Base-by-base conservation (phyloP, 1,284 basidiomycete species). In the Phellinidium pouzarii region DNA sequence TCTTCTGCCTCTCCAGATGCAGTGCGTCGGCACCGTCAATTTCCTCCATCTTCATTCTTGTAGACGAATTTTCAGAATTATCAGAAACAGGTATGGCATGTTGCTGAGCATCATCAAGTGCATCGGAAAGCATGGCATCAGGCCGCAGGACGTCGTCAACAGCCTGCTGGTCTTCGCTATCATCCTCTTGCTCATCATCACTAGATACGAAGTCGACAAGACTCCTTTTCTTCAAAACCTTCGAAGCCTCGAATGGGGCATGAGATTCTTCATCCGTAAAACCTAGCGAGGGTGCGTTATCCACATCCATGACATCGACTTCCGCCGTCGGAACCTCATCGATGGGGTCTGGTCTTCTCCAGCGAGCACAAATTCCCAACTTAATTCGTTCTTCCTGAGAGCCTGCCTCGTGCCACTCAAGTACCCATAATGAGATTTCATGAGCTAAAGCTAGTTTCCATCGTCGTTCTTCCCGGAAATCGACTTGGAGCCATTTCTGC, bases 371-470 rank as follows among this genome's bases (percentile, higher is more conserved):
- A 42, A 89, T 82, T 54, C 91, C 91, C 50, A 80, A 72, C 3
- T 68, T 70, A 0, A 82, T 68, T 34, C 91, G 79, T 55, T 87
- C 85, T 58, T 84, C 82, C 9, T 71, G 68, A 5, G 74, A 76
- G 5, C 74, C 72, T 3, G 89, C 85, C 48, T 80, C 76, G 65
- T 96, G 91, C 91, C 93, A 99, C 59, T 91, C 87, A 9, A 88
- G 77, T 11, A 91, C 85, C 44, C 91, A 82, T 49, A 82, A 82
- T 0, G 91, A 91, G n/a, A 98, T 68, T 55, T 87, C 85, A 64
- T 86, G 87, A 0, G 95, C 94, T 17, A 93, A 66, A 0, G 87
- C 84, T 31, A 89, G 71, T 67, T 99, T 99, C 94, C 94, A 99
- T 55, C 81, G 80, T 48, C 91, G 76, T 65, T 99, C 96, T 68